Percentiles rank a stretch among this genome's conserved stretches.
These are phyloP conservation scores for Pichia norvegensis DNA, from an alignment of 1,139 yeast species.

Conservation along the genomic window DNA sequence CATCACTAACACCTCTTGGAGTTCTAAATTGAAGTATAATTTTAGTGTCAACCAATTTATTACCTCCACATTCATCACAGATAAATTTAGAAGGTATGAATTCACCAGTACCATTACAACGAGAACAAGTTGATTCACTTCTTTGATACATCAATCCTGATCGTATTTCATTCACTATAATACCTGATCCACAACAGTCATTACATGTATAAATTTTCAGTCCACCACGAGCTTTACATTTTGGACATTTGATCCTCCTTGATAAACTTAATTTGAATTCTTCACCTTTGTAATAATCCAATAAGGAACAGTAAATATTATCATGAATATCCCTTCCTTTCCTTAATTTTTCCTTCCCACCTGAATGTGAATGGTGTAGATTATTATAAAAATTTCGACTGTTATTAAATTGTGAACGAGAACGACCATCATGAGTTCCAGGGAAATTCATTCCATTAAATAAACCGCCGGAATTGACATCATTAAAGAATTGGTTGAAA, in stretches of 20 bases:
- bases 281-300: conserved; percentile 44
- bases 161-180: conserved; percentile 23
- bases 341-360: conserved; percentile 4
- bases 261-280: conserved; percentile 38
- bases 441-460: conserved; percentile 2
- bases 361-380: background rate
- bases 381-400: conserved; percentile 5
- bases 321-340: conserved; percentile 44
- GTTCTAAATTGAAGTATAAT: conserved; percentile 46
- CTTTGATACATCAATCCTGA: conserved; percentile 28
- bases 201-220: conserved; percentile 26
- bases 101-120: conserved; percentile 34
- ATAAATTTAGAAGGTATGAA: conserved; percentile 28
- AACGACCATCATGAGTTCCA: conserved; percentile 1
- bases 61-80: conserved; percentile 38
- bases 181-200: conserved; percentile 36
- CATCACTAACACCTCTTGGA: conserved; percentile 45
- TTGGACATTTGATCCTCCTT: conserved; percentile 34
- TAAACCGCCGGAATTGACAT: conserved; percentile 1
- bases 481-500: conserved; percentile 5
- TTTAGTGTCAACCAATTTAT: conserved; percentile 35
- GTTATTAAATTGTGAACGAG: background rate
- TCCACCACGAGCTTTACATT: conserved; percentile 43
- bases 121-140: conserved; percentile 29
- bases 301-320: conserved; percentile 36